Percentiles rank a stretch among this genome's conserved stretches.
Evolutionary conservation across 345 rosid species (phyloP).

Genomic region (Rhodomyrtus tomentosa): DNA sequence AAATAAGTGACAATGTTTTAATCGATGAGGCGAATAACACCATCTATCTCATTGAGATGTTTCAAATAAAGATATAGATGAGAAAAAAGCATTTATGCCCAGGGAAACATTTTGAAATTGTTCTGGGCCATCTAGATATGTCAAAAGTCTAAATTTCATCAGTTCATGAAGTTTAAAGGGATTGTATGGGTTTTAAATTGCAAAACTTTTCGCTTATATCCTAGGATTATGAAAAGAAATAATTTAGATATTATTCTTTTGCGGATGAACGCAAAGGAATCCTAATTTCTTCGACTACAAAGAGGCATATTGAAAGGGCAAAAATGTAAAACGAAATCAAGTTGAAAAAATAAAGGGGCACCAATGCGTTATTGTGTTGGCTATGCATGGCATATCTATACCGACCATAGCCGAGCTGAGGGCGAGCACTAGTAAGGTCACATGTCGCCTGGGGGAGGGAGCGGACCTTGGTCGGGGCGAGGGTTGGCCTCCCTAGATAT

Average conservation of each 20-base stretch:
- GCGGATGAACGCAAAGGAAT: background rate
- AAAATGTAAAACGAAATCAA: background rate
- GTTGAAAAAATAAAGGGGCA: background rate
- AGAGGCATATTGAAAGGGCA: background rate
- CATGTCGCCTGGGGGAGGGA: no score
- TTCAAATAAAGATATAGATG: background rate
- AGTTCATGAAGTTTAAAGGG: background rate
- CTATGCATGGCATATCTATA: no score
- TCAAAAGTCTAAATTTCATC: background rate
- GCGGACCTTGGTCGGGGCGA: no score
- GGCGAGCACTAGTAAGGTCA: no score
- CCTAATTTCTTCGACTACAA: background rate
- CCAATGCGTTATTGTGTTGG: background rate
- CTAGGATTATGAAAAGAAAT: background rate
- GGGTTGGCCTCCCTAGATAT: no score
- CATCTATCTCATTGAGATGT: background rate
- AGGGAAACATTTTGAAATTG: background rate
- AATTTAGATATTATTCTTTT: no score
- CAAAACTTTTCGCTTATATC: background rate
- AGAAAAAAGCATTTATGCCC: rapidly evolving
- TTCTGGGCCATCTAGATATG: background rate
- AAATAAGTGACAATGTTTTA: background rate
- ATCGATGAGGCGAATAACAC: background rate
- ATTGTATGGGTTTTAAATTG: background rate
- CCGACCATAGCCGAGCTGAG: no score